Base-by-base conservation (phyloP, 257 asterid species). In the Phtheirospermum japonicum region DNA sequence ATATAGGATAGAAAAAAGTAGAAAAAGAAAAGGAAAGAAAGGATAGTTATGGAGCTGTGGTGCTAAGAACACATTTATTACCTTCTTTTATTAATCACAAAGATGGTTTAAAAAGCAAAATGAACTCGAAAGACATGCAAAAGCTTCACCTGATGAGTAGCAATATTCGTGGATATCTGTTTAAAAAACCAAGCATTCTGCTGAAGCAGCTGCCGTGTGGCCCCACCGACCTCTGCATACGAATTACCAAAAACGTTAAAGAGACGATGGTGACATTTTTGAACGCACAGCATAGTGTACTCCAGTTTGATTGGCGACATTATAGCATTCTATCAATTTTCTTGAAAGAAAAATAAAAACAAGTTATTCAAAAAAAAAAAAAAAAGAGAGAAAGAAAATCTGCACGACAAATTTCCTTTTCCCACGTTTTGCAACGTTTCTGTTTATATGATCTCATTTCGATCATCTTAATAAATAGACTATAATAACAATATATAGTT, bases 101-200 rank as follows among this genome's bases (percentile, higher is more conserved):
- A 26, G 26, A 62, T 14, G 7, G 26, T 64, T 50, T 7, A 40
- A 52, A 49, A 30, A 49, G 46, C 19, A 65, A 36, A 23, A 57
- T 13, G 12, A 14, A 9, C 30, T 56, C 40, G 26, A 61, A 33
- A 2, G 30, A 14, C 43, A 32, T 9, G 7, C 52, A 46, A 32
- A 63, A 42, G 36, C 19, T 57, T 73, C n/a, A 83, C 96, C 86
- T 80, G 86, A 72, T 74, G 86, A 66, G 85, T 50, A 3, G 85
- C 67, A 7, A 87, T 76, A 79, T 90, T 90, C 18, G 83, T 53
- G 13, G 96, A 80, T 51, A 90, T 87, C 81, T 83, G 90, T 34
- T 85, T 74, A 64, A 87, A 82, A 66, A 83, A 71, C 85, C 84
- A 83, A 46, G 76, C 71, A 61, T 90, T 90, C 65, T 85, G 91